Evolutionary conservation across 495 filamentous ascomycete genomes (phyloP), one percentile per base, ranked within the genome.

Genomic region (Elasticomyces elasticus): DNA sequence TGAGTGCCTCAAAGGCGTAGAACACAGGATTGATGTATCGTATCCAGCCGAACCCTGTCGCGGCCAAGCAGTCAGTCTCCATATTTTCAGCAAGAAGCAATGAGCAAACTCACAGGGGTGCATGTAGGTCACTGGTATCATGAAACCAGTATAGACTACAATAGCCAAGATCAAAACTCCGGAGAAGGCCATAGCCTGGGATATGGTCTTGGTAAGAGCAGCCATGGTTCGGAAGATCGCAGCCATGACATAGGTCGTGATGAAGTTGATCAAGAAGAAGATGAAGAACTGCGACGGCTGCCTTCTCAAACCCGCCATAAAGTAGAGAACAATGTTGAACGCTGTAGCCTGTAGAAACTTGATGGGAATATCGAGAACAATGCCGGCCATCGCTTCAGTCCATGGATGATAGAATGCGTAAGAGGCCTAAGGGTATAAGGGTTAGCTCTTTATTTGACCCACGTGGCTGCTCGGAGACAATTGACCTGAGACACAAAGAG

Each of bases 71-170:
- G 20, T 10, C 11, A 20, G 10, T 45, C 42, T 12, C n/a, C n/a
- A n/a, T n/a, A n/a, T n/a, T n/a, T n/a, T n/a, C n/a, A n/a, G n/a
- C n/a, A n/a, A n/a, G n/a, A n/a, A n/a, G n/a, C 20, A 45, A 45
- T 45, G 42, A n/a, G n/a, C n/a, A n/a, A n/a, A n/a, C n/a, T n/a
- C n/a, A n/a, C 49, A 78, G 17, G 67, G 64, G 35, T 65, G 61
- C 72, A 76, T 75, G 38, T 75, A 66, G 0, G 70, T 67, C 6
- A 67, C 62, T 0, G 73, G 71, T 43, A 74, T 73, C 3, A 79
- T 80, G 65, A 94, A 95, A 10, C 90, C 90, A 49, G 89, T 95
- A 66, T 92, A 96, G 55, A 94, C 85, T 61, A 94, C 74, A 7
- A 61, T 51, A 76, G 64, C 69, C 13, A 76, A 52, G 5, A 77